phyloP scores from a whole-genome alignment of 805 yeast genomes.

The Candida methanosorbosa region DNA sequence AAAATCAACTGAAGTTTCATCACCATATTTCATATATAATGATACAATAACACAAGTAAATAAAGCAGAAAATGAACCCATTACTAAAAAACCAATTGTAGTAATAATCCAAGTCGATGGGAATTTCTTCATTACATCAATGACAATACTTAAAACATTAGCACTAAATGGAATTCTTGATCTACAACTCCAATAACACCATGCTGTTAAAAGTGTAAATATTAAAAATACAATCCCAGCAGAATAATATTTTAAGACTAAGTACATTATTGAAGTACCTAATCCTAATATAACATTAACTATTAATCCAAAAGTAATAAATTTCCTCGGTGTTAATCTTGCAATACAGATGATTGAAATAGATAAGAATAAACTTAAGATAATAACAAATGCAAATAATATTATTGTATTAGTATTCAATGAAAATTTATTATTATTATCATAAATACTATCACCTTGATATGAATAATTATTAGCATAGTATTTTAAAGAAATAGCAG shows the following conservation, averaged over 20 bases:
- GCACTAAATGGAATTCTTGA: conserved; percentile 68
- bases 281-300: conserved; percentile 59
- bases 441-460: conserved; percentile 59
- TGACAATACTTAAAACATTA: conserved; percentile 53
- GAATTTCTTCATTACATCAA: conserved; percentile 59
- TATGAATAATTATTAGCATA: conserved; percentile 45
- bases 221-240: conserved; percentile 72
- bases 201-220: conserved; percentile 39
- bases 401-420: conserved; percentile 70
- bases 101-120: conserved; percentile 58
- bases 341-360: conserved; percentile 50
- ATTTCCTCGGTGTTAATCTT: conserved; percentile 52
- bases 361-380: conserved; percentile 52
- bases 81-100: conserved; percentile 18
- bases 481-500: conserved; percentile 53
- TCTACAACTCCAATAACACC: conserved; percentile 67
- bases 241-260: conserved; percentile 61
- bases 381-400: conserved; percentile 56
- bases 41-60: conserved; percentile 66
- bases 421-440: conserved; percentile 42
- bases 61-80: conserved; percentile 56
- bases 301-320: conserved; percentile 62
- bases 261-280: conserved; percentile 70
- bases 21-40: conserved; percentile 65
- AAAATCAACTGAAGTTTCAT: conserved; percentile 8